Evolutionary conservation across 2,329 filamentous ascomycete genomes (phyloP).

Genomic region (Ceratocystiopsis sp.): DNA sequence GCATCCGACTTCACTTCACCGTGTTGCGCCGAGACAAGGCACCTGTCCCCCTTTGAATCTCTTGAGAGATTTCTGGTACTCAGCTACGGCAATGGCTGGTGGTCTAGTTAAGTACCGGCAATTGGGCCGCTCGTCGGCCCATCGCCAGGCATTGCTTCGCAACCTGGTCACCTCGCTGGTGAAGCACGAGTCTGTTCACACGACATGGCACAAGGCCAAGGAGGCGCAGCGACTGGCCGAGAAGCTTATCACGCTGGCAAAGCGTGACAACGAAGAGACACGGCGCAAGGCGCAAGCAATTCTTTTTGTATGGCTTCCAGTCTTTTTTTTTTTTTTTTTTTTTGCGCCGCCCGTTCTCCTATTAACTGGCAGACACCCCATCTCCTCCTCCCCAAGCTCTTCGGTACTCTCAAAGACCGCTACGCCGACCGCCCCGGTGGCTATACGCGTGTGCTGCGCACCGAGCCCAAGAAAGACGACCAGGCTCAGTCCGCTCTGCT

Average conservation of each 20-base stretch:
- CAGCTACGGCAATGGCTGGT: constrained; percentile 51
- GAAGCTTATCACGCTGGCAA: constrained; percentile 84
- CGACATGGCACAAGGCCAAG: constrained; percentile 93
- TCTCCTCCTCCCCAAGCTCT: constrained; percentile 66
- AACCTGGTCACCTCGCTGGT: constrained; percentile 94
- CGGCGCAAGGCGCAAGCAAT: constrained; percentile 59
- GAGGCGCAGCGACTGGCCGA: constrained; percentile 89
- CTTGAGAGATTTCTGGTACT: no score
- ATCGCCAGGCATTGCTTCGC: constrained; percentile 80
- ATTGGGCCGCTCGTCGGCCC: constrained; percentile 68
- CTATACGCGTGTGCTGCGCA: constrained; percentile 86
- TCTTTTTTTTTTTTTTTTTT: constrained; percentile 8
- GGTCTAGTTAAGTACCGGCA: constrained; percentile 78
- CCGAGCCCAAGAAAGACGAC: constrained; percentile 68
- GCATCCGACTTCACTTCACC: no score
- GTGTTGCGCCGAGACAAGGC: no score
- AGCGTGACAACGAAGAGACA: constrained; percentile 77
- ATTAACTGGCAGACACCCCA: constrained; percentile 41
- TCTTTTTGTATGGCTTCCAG: constrained; percentile 54
- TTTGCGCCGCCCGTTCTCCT: not conserved
- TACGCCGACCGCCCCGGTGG: constrained; percentile 70
- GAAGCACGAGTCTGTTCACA: constrained; percentile 81
- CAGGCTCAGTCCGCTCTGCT: constrained; percentile 82
- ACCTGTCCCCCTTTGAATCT: no score
- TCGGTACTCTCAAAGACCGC: constrained; percentile 62